Evolutionary conservation across 1,284 basidiomycete species (phyloP), one percentile per base, ranked within the genome.

Genomic region (Kwoniella shivajii): DNA sequence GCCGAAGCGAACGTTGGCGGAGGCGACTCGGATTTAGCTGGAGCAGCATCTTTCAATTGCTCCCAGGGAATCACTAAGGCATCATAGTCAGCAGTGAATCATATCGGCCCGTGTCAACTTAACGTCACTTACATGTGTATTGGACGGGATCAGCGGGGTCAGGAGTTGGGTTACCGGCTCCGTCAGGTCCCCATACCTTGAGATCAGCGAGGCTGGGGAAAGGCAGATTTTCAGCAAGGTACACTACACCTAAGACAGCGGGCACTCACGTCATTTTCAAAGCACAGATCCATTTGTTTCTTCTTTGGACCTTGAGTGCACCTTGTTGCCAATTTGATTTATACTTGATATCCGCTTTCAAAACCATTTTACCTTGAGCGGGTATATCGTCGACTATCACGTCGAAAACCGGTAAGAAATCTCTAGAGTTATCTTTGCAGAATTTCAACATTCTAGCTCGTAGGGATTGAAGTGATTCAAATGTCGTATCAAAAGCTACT

Each of bases 241-340:
- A 6, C 44, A n/a, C 18, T 14, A 49, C 27, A 14, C 26, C 46
- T 2, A 44, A 30, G 22, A 18, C 20, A 20, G 22, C 11, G 14
- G 14, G 36, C 9, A 68, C 69, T 59, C 56, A 68, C 64, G 85
- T 82, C 38, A 83, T 75, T 78, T 93, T 94, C 59, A 96, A 81
- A 24, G 88, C 88, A 73, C 90, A 93, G 37, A 93, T 83, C 90
- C 91, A 94, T 78, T 90, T 91, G 81, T 94, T 94, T 50, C 90
- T 84, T 55, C 92, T 85, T 78, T 88, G 79, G 0, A 78, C 72
- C 60, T 76, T 92, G 38, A 93, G 78, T 0, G 86, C 84, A 22
- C 85, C 86, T 68, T 90, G 88, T 75, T 92, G 90, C 81, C 86
- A 88, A 74, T 93, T 95, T 65, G 86, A 87, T 80, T 92, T 93